A percentile compares a stretch with the other conserved stretches of the same genome.
phyloP scores from a whole-genome alignment of 1,139 yeast genomes.

The Hyphopichia pseudoburtonii region DNA sequence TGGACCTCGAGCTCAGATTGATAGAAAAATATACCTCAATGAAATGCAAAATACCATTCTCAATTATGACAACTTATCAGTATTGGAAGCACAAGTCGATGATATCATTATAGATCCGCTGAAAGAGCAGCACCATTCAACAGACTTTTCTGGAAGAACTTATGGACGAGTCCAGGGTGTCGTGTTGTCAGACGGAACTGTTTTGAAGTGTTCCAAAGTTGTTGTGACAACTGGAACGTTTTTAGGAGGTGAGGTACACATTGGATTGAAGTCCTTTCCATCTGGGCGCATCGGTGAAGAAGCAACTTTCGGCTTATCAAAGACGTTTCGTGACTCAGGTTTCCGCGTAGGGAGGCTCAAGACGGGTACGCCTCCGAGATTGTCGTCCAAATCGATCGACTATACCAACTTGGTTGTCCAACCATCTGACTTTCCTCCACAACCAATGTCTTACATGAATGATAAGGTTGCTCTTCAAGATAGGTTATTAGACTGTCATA shows the following conservation, averaged over 20 bases:
- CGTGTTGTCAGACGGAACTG: constrained; percentile 63
- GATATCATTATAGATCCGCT: constrained; percentile 71
- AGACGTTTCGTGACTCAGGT: constrained; percentile 73
- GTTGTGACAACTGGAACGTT: constrained; percentile 97
- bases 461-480: constrained; percentile 60
- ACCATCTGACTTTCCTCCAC: constrained; percentile 75
- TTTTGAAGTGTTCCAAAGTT: constrained; percentile 62
- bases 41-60: constrained; percentile 77
- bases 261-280: constrained; percentile 77
- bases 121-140: constrained; percentile 7
- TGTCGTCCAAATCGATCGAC: constrained; percentile 70
- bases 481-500: constrained; percentile 66
- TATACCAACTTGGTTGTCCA: constrained; percentile 61
- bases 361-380: constrained; percentile 96
- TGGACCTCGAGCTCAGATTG: constrained; percentile 98
- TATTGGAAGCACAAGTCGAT: constrained; percentile 76
- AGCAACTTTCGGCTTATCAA: constrained; percentile 86
- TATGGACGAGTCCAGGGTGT: constrained; percentile 63
- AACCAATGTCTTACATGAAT: constrained; percentile 89
- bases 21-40: constrained; percentile 69
- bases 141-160: constrained; percentile 34
- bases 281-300: constrained; percentile 94
- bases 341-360: constrained; percentile 86
- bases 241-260: constrained; percentile 89
- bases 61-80: constrained; percentile 57